Percentiles rank a stretch among this genome's conserved stretches.
Conservation (phyloP, 805 yeast genomes). For the Saturnispora mendoncae region DNA sequence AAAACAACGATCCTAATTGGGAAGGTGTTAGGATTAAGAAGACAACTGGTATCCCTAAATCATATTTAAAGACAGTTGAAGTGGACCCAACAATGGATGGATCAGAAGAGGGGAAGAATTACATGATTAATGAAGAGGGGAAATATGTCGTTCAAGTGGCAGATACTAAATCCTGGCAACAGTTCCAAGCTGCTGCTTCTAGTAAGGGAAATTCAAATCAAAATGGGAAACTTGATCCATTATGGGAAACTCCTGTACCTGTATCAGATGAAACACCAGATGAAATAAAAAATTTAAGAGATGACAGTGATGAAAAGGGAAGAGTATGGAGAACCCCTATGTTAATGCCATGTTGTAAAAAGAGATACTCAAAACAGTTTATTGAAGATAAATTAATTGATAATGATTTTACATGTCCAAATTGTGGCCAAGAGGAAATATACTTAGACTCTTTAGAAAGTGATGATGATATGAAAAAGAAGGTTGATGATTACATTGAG, state of each 20-base stretch:
- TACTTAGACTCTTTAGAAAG: constrained; percentile 61
- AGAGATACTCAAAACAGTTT: constrained; percentile 47
- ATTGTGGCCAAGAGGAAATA: constrained; percentile 66
- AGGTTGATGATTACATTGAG: constrained; percentile 44
- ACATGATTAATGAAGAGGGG: constrained; percentile 89
- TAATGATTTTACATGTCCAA: constrained; percentile 85
- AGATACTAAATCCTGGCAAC: constrained; percentile 84
- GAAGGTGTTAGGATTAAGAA: constrained; percentile 86
- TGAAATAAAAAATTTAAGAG: constrained; percentile 53
- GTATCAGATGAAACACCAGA: constrained; percentile 26
- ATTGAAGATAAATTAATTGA: constrained; percentile 65
- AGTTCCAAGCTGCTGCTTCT: constrained; percentile 40
- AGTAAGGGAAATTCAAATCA: not conserved
- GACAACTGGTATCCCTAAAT: constrained; percentile 96
- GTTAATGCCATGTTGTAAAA: constrained; percentile 63
- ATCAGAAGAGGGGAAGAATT: constrained; percentile 34
- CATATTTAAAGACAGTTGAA: constrained; percentile 78
- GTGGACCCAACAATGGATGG: constrained; percentile 48
- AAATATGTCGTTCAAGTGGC: constrained; percentile 95
- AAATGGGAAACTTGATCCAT: constrained; percentile 40
- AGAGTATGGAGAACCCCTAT: constrained; percentile 65
- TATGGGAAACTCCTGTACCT: constrained; percentile 8
- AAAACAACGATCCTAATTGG: constrained; percentile 84
- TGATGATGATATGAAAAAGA: constrained; percentile 50
- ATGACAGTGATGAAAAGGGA: constrained; percentile 50